phyloP scores from a whole-genome alignment of 495 filamentous ascomycete species.

The Lasiosphaeriaceae sp. region DNA sequence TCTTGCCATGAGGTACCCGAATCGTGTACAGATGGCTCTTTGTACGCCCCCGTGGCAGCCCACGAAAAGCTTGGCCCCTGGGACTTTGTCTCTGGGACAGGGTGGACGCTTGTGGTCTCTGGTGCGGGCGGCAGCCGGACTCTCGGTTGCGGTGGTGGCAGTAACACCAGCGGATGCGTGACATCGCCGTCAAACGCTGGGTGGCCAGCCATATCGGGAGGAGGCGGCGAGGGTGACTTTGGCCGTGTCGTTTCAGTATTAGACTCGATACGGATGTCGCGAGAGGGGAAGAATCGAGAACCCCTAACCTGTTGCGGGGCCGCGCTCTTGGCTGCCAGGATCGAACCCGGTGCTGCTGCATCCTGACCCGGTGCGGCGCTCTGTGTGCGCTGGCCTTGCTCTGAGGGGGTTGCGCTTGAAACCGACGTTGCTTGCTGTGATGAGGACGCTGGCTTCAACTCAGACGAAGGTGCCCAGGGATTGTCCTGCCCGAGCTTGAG shows the following conservation, averaged over 20 bases:
- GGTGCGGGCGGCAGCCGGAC: conserved; percentile 64
- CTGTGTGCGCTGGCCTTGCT: conserved; percentile 16
- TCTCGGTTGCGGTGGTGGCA: conserved; percentile 64
- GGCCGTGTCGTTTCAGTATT: conserved; percentile 18
- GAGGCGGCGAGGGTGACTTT: conserved; percentile 64
- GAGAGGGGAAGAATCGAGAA: conserved; percentile 64
- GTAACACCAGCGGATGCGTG: conserved; percentile 60
- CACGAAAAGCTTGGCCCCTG: conserved; percentile 23
- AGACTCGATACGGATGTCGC: conserved; percentile 34
- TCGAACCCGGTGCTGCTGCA: conserved; percentile 11
- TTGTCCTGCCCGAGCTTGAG: conserved; percentile 22
- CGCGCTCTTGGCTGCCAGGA: conserved; percentile 10
- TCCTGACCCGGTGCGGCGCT: conserved; percentile 7
- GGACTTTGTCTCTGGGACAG: conserved; percentile 4
- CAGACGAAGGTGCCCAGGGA: conserved; percentile 19
- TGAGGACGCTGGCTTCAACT: conserved; percentile 11
- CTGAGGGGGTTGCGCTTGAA: conserved; percentile 10
- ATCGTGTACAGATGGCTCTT: conserved; percentile 10
- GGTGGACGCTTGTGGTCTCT: background rate
- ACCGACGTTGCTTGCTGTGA: conserved; percentile 10
- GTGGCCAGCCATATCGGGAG: conserved; percentile 66
- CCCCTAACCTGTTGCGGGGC: conserved; percentile 13
- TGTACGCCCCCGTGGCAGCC: conserved; percentile 21
- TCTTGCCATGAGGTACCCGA: conserved; percentile 59
- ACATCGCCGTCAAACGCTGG: conserved; percentile 67